Percentiles rank a stretch among this genome's conserved stretches.
These are phyloP conservation scores for Orbilia ellipsospora DNA, from an alignment of 2,329 filamentous ascomycete genomes.

Conservation along the genomic window DNA sequence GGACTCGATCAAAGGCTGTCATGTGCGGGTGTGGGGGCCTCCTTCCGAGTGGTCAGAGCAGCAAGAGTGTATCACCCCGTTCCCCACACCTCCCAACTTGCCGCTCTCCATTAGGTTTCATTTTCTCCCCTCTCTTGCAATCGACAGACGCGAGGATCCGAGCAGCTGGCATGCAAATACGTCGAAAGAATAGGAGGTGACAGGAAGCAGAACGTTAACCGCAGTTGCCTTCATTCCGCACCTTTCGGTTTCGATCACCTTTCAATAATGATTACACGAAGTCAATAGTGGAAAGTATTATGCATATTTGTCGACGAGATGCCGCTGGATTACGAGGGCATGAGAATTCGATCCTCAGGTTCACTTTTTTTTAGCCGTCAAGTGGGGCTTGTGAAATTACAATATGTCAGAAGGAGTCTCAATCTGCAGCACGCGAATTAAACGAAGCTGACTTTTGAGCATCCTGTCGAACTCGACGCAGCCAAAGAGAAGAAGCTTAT, in stretches of 20 bases:
- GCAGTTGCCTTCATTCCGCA: conserved; percentile 18
- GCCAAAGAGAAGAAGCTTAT: no score
- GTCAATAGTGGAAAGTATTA: conserved; percentile 12
- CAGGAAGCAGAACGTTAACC: conserved; percentile 23
- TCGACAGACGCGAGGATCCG: conserved; percentile 50
- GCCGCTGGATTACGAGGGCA: no score
- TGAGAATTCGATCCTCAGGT: no score
- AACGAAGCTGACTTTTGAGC: no score
- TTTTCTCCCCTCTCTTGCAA: conserved; percentile 9
- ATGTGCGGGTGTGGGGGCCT: conserved; percentile 51
- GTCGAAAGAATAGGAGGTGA: conserved; percentile 1
- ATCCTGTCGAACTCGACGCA: no score
- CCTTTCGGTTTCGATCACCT: no score
- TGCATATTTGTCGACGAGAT: neutral
- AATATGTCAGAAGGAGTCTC: conserved; percentile 11
- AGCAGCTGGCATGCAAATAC: conserved; percentile 18
- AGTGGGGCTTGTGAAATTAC: conserved; percentile 39
- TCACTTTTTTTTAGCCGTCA: neutral
- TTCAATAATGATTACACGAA: conserved; percentile 2
- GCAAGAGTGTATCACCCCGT: conserved; percentile 34
- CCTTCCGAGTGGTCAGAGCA: conserved; percentile 54
- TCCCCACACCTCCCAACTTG: conserved; percentile 30
- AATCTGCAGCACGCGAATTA: no score
- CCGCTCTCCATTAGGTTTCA: conserved; percentile 14
- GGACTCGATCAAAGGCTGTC: conserved; percentile 46